A percentile compares a stretch with the other conserved stretches of the same genome.
phyloP scores from a whole-genome alignment of 805 yeast genomes.

The Ascoidea tarda region DNA sequence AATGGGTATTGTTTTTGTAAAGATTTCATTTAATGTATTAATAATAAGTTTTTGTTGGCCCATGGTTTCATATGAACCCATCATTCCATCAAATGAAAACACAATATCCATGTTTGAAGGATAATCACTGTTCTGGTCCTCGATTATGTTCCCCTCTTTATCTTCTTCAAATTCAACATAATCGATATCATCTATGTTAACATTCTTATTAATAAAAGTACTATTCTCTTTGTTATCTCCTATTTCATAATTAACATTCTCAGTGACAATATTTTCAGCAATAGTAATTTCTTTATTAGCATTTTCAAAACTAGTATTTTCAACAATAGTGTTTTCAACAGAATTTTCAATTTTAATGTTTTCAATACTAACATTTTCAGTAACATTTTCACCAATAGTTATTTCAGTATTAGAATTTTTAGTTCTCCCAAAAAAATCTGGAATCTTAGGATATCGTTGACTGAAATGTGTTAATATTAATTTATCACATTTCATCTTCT shows the following conservation, averaged over 20 bases:
- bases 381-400: too few relatives aligned
- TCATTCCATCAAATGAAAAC: slow-evolving; percentile 59
- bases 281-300: too few relatives aligned
- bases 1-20: background rate
- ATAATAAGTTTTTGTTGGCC: slow-evolving; percentile 10
- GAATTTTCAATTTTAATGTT: too few relatives aligned
- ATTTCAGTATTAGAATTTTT: too few relatives aligned
- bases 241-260: slow-evolving; percentile 9
- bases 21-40: background rate
- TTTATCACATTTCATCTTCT: slow-evolving; percentile 56
- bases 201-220: too few relatives aligned
- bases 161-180: slow-evolving; percentile 12
- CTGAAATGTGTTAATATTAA: slow-evolving; percentile 83
- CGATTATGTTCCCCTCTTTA: slow-evolving; percentile 19
- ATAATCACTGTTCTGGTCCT: slow-evolving; percentile 11
- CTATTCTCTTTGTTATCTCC: slow-evolving; percentile 13
- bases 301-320: too few relatives aligned
- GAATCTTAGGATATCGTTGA: slow-evolving; percentile 65
- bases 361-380: too few relatives aligned
- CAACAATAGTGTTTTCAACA: too few relatives aligned
- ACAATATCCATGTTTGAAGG: slow-evolving; percentile 18
- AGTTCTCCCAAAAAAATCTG: slow-evolving; percentile 11
- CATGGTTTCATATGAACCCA: slow-evolving; percentile 29
- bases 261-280: too few relatives aligned
- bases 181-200: too few relatives aligned